These are phyloP conservation scores for Diaporthe ampelina DNA, from an alignment of 2,329 filamentous ascomycete genomes.

Conservation along the genomic window DNA sequence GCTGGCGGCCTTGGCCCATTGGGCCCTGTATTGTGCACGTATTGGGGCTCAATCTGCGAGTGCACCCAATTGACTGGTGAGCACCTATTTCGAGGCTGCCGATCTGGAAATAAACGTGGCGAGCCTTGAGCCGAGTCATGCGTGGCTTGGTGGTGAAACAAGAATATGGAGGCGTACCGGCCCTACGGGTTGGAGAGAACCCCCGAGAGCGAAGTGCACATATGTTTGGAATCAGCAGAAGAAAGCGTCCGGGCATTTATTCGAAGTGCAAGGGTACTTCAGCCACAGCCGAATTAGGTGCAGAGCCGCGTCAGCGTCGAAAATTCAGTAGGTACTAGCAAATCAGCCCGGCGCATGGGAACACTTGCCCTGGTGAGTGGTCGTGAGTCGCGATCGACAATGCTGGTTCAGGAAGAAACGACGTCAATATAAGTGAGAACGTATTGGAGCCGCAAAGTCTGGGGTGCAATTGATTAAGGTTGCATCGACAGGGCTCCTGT, in stretches of 20 bases:
- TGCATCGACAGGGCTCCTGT: conserved; percentile 11
- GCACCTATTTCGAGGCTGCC: neutral
- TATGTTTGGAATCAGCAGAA: conserved; percentile 18
- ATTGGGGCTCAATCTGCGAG: neutral
- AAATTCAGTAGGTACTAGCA: conserved; percentile 11
- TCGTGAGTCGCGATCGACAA: conserved; percentile 21
- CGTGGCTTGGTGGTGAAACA: conserved; percentile 19
- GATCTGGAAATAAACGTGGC: conserved; percentile 4
- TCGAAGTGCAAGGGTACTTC: conserved; percentile 2
- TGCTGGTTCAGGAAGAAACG: conserved; percentile 18
- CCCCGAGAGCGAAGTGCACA: neutral
- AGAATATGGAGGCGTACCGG: neutral
- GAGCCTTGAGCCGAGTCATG: conserved; percentile 9
- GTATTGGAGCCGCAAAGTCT: conserved; percentile 26
- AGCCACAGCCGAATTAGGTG: conserved; percentile 1
- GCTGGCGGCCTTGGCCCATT: conserved; percentile 15
- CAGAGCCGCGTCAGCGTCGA: conserved; percentile 28
- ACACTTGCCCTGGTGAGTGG: neutral
- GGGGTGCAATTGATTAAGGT: conserved; percentile 13
- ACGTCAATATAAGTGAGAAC: conserved; percentile 31
- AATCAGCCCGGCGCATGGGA: conserved; percentile 1
- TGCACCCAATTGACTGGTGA: conserved; percentile 4
- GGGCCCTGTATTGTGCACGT: neutral
- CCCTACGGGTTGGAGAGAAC: conserved; percentile 6
- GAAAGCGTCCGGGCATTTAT: conserved; percentile 9